A percentile compares a stretch with the other conserved stretches of the same genome.
phyloP scores from a whole-genome alignment of 1,284 basidiomycete species.

The Somion occarium region DNA sequence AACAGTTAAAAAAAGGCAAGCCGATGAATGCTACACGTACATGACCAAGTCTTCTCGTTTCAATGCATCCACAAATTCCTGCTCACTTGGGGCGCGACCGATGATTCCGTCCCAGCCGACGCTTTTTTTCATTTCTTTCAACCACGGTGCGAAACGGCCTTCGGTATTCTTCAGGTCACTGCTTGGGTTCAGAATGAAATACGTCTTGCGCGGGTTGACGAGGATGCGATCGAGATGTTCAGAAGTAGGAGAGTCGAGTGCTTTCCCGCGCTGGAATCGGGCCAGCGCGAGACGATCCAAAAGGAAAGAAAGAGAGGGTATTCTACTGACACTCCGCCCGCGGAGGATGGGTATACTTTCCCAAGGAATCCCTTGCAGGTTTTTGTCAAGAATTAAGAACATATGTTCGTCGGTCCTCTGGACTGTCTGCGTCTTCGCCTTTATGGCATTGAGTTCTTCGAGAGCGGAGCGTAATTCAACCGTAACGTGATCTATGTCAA shows the following conservation, averaged over 20 bases:
- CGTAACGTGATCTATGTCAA: conserved; percentile 85
- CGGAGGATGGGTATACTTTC: conserved; percentile 89
- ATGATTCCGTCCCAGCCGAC: conserved; percentile 83
- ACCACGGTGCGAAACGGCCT: conserved; percentile 76
- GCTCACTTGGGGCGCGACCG: conserved; percentile 75
- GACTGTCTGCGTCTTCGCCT: conserved; percentile 3
- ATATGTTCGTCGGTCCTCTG: conserved; percentile 58
- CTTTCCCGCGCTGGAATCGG: conserved; percentile 29
- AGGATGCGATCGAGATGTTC: conserved; percentile 39
- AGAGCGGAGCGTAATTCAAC: conserved; percentile 68
- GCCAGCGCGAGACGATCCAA: conserved; percentile 74
- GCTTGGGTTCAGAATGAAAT: conserved; percentile 89
- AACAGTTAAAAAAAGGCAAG: no score
- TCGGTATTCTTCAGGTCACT: conserved; percentile 88
- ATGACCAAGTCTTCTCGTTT: conserved; percentile 75
- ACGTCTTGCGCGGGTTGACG: conserved; percentile 68
- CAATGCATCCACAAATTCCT: conserved; percentile 74
- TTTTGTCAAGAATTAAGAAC: conserved; percentile 90
- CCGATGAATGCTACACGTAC: conserved; percentile 56
- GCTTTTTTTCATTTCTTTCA: conserved; percentile 55
- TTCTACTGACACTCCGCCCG: conserved; percentile 83
- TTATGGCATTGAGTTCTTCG: conserved; percentile 57
- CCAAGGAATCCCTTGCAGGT: conserved; percentile 90
- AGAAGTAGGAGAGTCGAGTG: background rate
- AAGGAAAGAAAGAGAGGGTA: conserved; percentile 88